Percentiles rank a stretch among this genome's conserved stretches.
Evolutionary conservation across 352 stramenopile genomes (phyloP).

Genomic region (Elongisporangium prolatum): DNA sequence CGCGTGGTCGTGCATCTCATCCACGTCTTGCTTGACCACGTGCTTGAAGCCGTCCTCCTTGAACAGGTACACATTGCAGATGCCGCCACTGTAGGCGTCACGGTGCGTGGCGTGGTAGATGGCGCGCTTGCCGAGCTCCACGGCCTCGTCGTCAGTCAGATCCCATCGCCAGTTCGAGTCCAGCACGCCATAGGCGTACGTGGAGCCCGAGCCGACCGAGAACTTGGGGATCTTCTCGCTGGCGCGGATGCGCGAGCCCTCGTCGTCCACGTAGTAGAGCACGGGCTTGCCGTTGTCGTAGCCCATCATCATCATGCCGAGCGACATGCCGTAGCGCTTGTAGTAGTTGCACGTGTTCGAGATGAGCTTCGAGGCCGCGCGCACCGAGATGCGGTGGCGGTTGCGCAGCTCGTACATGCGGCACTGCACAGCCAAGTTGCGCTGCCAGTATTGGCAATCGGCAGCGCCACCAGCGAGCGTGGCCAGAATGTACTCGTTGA

Average conservation of each 20-base stretch:
- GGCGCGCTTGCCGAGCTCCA: slow-evolving; percentile 97
- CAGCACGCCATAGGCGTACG: slow-evolving; percentile 99
- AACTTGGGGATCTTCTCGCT: slow-evolving; percentile 95
- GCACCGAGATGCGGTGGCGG: slow-evolving; percentile 98
- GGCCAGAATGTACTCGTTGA: slow-evolving; percentile 99
- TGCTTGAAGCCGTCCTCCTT: slow-evolving; percentile 97
- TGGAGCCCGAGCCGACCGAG: slow-evolving; percentile 98
- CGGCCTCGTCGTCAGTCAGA: slow-evolving; percentile 98
- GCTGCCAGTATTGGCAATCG: slow-evolving; percentile 99
- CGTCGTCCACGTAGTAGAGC: slow-evolving; percentile 99
- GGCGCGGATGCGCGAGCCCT: slow-evolving; percentile 97
- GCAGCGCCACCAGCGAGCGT: slow-evolving; percentile 98
- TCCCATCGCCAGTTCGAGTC: slow-evolving; percentile 96
- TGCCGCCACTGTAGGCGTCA: slow-evolving; percentile 97
- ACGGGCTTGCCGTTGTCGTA: slow-evolving; percentile 98
- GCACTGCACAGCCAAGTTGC: slow-evolving; percentile 96
- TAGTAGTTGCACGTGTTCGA: slow-evolving; percentile 98
- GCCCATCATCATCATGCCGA: slow-evolving; percentile 99
- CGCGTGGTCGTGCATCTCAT: slow-evolving; percentile 96
- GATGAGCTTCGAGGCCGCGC: slow-evolving; percentile 97
- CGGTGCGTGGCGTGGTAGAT: slow-evolving; percentile 99
- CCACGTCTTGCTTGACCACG: slow-evolving; percentile 96
- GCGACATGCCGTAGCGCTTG: slow-evolving; percentile 90
- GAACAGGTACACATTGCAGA: slow-evolving; percentile 96
- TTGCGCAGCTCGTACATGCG: slow-evolving; percentile 99